phyloP scores from a whole-genome alignment of 768 basidiomycete genomes.

The Xerocomus spinulosus region DNA sequence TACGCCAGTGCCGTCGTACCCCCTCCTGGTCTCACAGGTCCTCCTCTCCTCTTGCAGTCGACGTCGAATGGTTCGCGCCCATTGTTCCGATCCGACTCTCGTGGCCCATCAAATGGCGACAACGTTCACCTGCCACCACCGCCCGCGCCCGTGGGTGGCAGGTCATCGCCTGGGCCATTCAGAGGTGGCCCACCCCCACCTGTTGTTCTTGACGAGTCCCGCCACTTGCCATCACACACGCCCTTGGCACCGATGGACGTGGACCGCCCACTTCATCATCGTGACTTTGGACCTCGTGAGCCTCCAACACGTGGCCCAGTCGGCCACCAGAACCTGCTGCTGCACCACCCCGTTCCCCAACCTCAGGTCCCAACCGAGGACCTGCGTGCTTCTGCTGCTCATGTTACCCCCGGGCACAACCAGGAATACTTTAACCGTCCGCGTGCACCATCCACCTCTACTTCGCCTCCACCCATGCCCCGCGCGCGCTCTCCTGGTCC shows the following conservation, averaged over 20 bases:
- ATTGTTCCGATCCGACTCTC: constrained; percentile 62
- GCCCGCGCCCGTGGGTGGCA: constrained; percentile 42
- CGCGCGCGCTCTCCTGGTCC: constrained; percentile 51
- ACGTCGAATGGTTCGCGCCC: constrained; percentile 30
- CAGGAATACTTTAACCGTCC: constrained; percentile 56
- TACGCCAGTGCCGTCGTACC: constrained; percentile 78
- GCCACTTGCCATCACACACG: constrained; percentile 63
- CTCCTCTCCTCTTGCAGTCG: constrained; percentile 59
- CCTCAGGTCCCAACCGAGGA: constrained; percentile 52
- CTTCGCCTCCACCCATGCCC: constrained; percentile 52
- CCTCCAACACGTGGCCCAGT: constrained; percentile 45
- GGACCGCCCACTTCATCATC: constrained; percentile 51
- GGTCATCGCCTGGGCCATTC: constrained; percentile 70
- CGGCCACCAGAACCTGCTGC: constrained; percentile 51
- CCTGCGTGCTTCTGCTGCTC: constrained; percentile 37
- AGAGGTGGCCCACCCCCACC: constrained; percentile 81
- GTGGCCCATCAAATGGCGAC: constrained; percentile 44
- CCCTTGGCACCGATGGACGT: constrained; percentile 77
- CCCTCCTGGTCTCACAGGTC: constrained; percentile 63
- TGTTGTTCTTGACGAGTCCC: constrained; percentile 69
- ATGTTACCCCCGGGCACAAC: constrained; percentile 39
- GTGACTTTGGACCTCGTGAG: constrained; percentile 54
- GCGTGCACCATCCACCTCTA: constrained; percentile 54
- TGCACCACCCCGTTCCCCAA: constrained; percentile 68
- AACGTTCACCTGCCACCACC: constrained; percentile 55